Evolutionary conservation across 495 filamentous ascomycete genomes (phyloP), one percentile per base, ranked within the genome.

Genomic region (Chaetomium tenue): DNA sequence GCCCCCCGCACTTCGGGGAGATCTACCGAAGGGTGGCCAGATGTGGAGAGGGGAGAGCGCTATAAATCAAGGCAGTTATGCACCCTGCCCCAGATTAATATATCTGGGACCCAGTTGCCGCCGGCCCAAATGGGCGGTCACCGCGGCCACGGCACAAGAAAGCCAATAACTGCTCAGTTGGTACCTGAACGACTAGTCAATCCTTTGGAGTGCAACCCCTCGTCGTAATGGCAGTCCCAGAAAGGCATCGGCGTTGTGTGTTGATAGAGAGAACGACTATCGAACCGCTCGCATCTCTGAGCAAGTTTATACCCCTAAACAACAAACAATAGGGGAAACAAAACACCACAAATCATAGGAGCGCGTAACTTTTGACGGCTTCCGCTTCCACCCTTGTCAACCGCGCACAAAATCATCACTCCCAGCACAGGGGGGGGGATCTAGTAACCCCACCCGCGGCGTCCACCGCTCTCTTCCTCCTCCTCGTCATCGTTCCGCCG

Each of bases 401-500:
- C 28, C 9, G 16, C 30, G 15, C 22, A 13, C 23, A 22, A 8
- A 12, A 12, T 4, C 11, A 8, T 37, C 33, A 37, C 8, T 3
- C 9, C 33, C 33, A 8, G 11, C 33, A 3, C 33, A 37, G 11
- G 33, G 33, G 11, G 33, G 1, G 12, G 33, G 1, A 3, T 12
- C 13, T 42, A 65, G 13, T n/a, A 56, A 4, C 58, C 57, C 57
- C 58, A 66, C 8, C 63, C 25, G 5, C 60, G 65, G 30, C 64
- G 64, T n/a, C 46, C 54, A 12, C 53, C 53, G 5, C 46, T 30
- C 28, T 30, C 42, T 39, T 63, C 52, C 26, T 60, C 52, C 28
- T 66, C 58, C 30, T 39, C 52, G 3, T 61, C 58, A 5, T 55
- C 42, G 2, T 66, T 20, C 9, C 59, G 26, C 23, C 59, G 59